Evolutionary conservation across 495 filamentous ascomycete species (phyloP).

Genomic region (Astrocystis sublimbata): DNA sequence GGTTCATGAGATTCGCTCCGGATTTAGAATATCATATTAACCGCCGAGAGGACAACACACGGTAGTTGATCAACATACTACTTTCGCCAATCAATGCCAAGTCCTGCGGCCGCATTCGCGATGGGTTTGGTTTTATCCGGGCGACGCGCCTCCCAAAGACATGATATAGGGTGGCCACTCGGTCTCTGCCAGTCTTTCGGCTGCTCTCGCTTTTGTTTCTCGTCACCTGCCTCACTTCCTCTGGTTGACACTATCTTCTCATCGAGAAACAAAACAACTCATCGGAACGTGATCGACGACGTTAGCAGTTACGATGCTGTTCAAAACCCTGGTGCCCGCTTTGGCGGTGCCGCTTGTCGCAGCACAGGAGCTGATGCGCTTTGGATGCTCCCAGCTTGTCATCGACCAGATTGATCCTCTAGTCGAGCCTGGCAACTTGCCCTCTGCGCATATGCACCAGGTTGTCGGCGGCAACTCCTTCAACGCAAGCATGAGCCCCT

Average conservation of each 20-base stretch:
- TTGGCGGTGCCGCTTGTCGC: slow-evolving; percentile 34
- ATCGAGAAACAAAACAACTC: neutral
- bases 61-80: slow-evolving; percentile 14
- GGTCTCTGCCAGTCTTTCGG: neutral
- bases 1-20: slow-evolving; percentile 18
- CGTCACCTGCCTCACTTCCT: neutral
- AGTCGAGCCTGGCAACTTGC: slow-evolving; percentile 42
- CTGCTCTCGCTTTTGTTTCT: slow-evolving; percentile 7
- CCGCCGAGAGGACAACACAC: slow-evolving; percentile 16
- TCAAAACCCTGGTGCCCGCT: slow-evolving; percentile 32
- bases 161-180: slow-evolving; percentile 16
- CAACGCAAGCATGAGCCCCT: slow-evolving; percentile 43
- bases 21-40: slow-evolving; percentile 20
- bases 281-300: neutral
- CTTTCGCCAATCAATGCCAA: slow-evolving; percentile 17
- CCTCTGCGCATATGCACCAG: slow-evolving; percentile 45
- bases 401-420: slow-evolving; percentile 47
- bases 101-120: slow-evolving; percentile 16
- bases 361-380: slow-evolving; percentile 50
- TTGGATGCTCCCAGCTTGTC: slow-evolving; percentile 47
- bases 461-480: slow-evolving; percentile 46
- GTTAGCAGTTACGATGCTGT: slow-evolving; percentile 21
- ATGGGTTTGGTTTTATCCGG: slow-evolving; percentile 22
- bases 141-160: slow-evolving; percentile 4
- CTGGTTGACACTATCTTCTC: neutral